Conservation (phyloP, 164 flowering plant species). For the Chimonanthus praecox region DNA sequence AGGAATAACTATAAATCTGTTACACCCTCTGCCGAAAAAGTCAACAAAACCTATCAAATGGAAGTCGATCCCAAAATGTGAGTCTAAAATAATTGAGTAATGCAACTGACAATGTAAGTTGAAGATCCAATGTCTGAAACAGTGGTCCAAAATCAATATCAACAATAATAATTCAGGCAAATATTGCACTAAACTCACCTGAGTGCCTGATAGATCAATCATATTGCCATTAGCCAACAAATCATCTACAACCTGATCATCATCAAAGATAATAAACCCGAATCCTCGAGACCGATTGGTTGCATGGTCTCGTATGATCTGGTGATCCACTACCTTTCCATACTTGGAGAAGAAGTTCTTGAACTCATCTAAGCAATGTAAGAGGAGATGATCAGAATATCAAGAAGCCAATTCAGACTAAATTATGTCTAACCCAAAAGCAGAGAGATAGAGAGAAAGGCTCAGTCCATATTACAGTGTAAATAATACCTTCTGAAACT, state of each 20-base stretch:
- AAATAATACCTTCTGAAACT: constrained; percentile 56
- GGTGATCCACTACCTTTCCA: constrained; percentile 78
- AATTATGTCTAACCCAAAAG: not conserved
- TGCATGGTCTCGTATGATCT: constrained; percentile 81
- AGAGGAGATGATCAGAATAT: not conserved
- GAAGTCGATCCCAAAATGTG: not conserved
- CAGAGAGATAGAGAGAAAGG: not conserved
- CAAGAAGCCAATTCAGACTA: no score
- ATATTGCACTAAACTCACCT: constrained; percentile 53
- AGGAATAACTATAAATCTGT: constrained; percentile 17
- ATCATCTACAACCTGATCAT: constrained; percentile 76
- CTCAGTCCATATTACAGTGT: not conserved
- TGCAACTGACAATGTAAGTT: not conserved
- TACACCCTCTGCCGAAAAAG: constrained; percentile 15
- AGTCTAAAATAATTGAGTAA: not conserved
- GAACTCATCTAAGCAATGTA: constrained; percentile 52
- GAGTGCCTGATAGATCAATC: constrained; percentile 80
- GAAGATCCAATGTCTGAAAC: constrained; percentile 5
- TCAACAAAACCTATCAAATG: constrained; percentile 5
- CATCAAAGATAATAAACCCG: constrained; percentile 84
- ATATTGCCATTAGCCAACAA: constrained; percentile 70
- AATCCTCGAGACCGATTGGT: constrained; percentile 90
- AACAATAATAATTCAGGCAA: constrained; percentile 5
- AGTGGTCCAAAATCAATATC: constrained; percentile 2
- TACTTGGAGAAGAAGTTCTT: constrained; percentile 73